Evolutionary conservation across 345 rosid species (phyloP), one percentile per base, ranked within the genome.

Genomic region (Citrus inodora): DNA sequence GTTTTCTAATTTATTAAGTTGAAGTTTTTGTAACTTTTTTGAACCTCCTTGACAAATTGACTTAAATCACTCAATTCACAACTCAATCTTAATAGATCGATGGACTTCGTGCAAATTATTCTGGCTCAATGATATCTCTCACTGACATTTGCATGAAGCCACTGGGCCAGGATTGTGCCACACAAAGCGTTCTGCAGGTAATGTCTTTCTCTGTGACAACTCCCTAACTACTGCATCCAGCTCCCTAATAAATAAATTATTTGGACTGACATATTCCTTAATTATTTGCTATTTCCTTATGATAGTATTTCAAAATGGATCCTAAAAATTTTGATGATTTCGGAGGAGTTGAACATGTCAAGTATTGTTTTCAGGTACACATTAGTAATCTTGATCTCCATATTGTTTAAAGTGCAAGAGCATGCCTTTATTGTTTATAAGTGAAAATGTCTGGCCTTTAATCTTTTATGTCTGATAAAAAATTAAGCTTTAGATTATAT

Each of bases 151-250:
- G 99, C 87, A 79, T 92, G 90, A 96, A 94, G 86, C 99, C 99
- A 55, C 83, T 96, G 70, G 98, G 92, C 71, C 82, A 89, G 78
- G 97, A 90, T 89, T 96, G 99, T 85, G 98, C 98, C 67, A 90
- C 95, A 76, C 99, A 96, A 85, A 96, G 95, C 85, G 82, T 96
- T 80, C 84, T 96, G 79, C 97, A 96, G 99, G 99, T 95, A 30
- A 62, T 67, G 53, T 22, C 40, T 78, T 75, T 74, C 76, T 69
- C 51, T 32, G 40, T 4, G 28, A 40, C 28, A 40, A 17, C 35
- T 51, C 46, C 21, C 25, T 7, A 70, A 48, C 51, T 17, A 19
- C 21, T 65, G 13, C 7, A 11, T 65, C 37, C 24, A 33, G 42
- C 69, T 65, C 42, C 24, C 37, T 32, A 65, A 8, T 2, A 28